Conservation (phyloP, 1,284 basidiomycete genomes). For the Schizopora paradoxa region DNA sequence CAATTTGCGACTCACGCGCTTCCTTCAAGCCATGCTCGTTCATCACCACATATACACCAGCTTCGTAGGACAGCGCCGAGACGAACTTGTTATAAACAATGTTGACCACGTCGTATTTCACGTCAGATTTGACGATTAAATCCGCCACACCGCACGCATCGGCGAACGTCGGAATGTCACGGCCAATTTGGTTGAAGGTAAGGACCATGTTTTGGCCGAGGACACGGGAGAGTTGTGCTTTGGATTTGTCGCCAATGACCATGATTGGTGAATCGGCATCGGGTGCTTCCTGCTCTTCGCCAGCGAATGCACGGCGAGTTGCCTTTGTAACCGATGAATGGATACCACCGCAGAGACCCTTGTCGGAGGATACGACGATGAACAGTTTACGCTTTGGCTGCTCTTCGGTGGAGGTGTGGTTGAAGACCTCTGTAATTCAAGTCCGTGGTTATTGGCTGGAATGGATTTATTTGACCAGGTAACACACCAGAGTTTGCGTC, state of each 20-base stretch:
- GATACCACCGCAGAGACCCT: slow-evolving; percentile 99
- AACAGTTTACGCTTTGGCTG: slow-evolving; percentile 75
- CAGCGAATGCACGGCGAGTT: slow-evolving; percentile 64
- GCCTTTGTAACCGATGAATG: slow-evolving; percentile 95
- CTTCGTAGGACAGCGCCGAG: slow-evolving; percentile 91
- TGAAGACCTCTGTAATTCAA: slow-evolving; percentile 68
- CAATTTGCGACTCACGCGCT: slow-evolving; percentile 50
- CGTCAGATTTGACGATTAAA: slow-evolving; percentile 81
- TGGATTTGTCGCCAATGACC: slow-evolving; percentile 97
- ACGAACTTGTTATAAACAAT: slow-evolving; percentile 96
- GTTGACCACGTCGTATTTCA: slow-evolving; percentile 85
- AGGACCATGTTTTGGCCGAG: slow-evolving; percentile 69
- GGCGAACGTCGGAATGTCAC: slow-evolving; percentile 94
- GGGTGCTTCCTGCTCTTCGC: slow-evolving; percentile 46
- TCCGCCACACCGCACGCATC: slow-evolving; percentile 95
- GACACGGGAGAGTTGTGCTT: slow-evolving; percentile 80
- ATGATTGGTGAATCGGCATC: slow-evolving; percentile 68
- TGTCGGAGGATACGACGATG: slow-evolving; percentile 94
- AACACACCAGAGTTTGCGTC: slow-evolving; percentile 84
- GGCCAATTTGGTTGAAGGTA: slow-evolving; percentile 97
- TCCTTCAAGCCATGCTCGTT: slow-evolving; percentile 76
- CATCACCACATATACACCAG: slow-evolving; percentile 71
- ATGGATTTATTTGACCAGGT: slow-evolving; percentile 1
- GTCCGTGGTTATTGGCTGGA: slow-evolving; percentile 1
- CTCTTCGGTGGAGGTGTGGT: slow-evolving; percentile 61